Conservation (phyloP, 352 stramenopile genomes). For the Globisporangium uncinulatum region DNA sequence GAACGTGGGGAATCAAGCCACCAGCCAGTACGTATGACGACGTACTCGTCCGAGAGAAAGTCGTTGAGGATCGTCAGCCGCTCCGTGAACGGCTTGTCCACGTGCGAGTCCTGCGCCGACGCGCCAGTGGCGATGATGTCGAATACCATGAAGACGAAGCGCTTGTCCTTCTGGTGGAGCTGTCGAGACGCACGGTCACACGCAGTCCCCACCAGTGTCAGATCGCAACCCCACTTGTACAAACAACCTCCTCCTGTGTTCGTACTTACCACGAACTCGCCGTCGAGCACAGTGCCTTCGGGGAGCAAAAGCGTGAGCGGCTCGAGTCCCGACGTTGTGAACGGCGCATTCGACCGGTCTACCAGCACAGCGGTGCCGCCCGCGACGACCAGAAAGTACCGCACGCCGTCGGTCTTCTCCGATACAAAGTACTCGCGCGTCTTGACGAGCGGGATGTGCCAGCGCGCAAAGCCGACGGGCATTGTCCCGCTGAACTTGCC, state of each 20-base stretch:
- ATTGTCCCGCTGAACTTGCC: constrained; percentile 88
- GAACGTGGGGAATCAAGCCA: not conserved
- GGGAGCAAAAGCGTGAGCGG: constrained; percentile 75
- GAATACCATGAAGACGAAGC: constrained; percentile 88
- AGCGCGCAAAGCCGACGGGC: constrained; percentile 89
- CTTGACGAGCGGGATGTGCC: constrained; percentile 83
- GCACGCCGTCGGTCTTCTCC: constrained; percentile 90
- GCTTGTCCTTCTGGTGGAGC: constrained; percentile 79
- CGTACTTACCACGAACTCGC: constrained; percentile 76
- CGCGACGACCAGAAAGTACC: constrained; percentile 87
- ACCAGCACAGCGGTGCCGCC: constrained; percentile 60
- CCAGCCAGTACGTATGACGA: not conserved
- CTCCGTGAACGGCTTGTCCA: constrained; percentile 78
- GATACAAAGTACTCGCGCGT: constrained; percentile 84
- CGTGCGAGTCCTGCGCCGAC: constrained; percentile 61
- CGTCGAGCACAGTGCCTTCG: constrained; percentile 86
- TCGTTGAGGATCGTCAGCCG: constrained; percentile 76
- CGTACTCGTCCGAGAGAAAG: constrained; percentile 81
- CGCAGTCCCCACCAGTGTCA: not conserved
- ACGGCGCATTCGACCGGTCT: constrained; percentile 75
- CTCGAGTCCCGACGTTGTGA: constrained; percentile 72
- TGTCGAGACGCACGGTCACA: constrained; percentile 19
- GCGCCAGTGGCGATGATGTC: constrained; percentile 84
- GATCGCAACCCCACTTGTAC: not conserved
- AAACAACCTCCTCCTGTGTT: not conserved